phyloP scores from a whole-genome alignment of 352 stramenopile genomes.

The Globisporangium ultimum region DNA sequence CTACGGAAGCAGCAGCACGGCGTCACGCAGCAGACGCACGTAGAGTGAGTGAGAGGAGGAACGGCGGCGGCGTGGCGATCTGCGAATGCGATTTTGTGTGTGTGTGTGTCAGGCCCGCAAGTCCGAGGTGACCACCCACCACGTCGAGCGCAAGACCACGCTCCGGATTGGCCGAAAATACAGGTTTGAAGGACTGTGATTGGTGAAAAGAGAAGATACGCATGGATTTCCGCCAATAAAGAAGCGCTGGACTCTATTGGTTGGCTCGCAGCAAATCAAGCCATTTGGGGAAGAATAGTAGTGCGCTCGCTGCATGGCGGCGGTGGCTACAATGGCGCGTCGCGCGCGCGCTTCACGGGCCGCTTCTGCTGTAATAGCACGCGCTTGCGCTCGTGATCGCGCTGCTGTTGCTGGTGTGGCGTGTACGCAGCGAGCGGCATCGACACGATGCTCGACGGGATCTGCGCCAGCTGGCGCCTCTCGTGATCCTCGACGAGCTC shows the following conservation, averaged over 20 bases:
- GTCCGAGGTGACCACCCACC: background rate
- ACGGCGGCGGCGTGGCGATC: too few species aligned
- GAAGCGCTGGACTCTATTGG: background rate
- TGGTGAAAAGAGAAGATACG: slow-evolving; percentile 5
- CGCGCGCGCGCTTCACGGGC: background rate
- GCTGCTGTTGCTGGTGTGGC: background rate
- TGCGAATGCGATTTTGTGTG: too few species aligned
- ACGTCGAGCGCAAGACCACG: background rate
- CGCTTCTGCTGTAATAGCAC: background rate
- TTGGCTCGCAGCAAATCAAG: slow-evolving; percentile 9
- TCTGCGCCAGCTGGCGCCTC: slow-evolving; percentile 3
- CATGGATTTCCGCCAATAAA: slow-evolving; percentile 2
- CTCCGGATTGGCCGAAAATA: background rate
- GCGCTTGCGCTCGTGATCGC: slow-evolving; percentile 2
- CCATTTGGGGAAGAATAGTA: background rate
- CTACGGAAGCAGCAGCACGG: too few species aligned
- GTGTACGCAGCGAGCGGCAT: slow-evolving; percentile 32
- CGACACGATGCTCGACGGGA: slow-evolving; percentile 20
- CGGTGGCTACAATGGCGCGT: too few species aligned
- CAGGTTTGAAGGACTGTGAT: background rate
- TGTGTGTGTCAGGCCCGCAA: too few species aligned
- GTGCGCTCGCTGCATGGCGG: background rate
- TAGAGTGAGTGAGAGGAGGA: too few species aligned
- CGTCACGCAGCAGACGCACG: too few species aligned
- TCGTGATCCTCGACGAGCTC: slow-evolving; percentile 27